phyloP scores from a whole-genome alignment of 768 basidiomycete genomes.

The Rhodotorula kratochvilovae region DNA sequence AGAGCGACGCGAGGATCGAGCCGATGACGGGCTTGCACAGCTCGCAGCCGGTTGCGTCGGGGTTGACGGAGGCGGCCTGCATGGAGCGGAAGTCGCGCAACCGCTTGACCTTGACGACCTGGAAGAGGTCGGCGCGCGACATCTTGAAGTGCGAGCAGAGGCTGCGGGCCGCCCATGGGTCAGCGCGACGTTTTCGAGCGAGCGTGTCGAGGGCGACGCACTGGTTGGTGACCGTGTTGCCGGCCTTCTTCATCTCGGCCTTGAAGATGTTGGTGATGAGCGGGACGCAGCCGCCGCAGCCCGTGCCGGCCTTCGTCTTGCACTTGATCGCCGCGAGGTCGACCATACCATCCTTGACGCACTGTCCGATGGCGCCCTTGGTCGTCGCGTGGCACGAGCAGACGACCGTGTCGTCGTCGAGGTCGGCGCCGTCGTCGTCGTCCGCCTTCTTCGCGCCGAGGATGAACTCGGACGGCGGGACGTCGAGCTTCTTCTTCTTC shows the following conservation, averaged over 20 bases:
- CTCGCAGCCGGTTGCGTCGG: slow-evolving; percentile 63
- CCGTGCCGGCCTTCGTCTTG: slow-evolving; percentile 66
- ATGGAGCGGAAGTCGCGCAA: slow-evolving; percentile 59
- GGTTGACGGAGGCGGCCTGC: slow-evolving; percentile 53
- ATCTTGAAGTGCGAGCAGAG: slow-evolving; percentile 65
- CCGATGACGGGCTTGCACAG: slow-evolving; percentile 65
- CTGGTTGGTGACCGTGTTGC: slow-evolving; percentile 57
- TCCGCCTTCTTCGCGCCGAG: slow-evolving; percentile 56
- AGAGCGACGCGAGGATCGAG: slow-evolving; percentile 54
- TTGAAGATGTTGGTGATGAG: slow-evolving; percentile 55
- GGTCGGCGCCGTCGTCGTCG: slow-evolving; percentile 60
- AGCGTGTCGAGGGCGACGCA: neutral
- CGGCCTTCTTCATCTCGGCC: slow-evolving; percentile 65
- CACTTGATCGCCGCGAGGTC: slow-evolving; percentile 58
- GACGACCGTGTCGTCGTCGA: slow-evolving; percentile 67
- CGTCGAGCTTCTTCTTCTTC: slow-evolving; percentile 68
- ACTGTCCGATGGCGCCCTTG: slow-evolving; percentile 58
- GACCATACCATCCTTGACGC: slow-evolving; percentile 55
- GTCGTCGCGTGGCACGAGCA: slow-evolving; percentile 62
- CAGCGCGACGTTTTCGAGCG: neutral
- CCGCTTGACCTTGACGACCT: slow-evolving; percentile 61
- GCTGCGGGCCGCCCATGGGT: slow-evolving; percentile 23
- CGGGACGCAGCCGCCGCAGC: slow-evolving; percentile 60
- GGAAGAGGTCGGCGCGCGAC: slow-evolving; percentile 64
- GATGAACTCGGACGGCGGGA: slow-evolving; percentile 64